These are phyloP conservation scores for Penicillium janthinellum DNA, from an alignment of 2,329 filamentous ascomycete genomes.

Conservation along the genomic window DNA sequence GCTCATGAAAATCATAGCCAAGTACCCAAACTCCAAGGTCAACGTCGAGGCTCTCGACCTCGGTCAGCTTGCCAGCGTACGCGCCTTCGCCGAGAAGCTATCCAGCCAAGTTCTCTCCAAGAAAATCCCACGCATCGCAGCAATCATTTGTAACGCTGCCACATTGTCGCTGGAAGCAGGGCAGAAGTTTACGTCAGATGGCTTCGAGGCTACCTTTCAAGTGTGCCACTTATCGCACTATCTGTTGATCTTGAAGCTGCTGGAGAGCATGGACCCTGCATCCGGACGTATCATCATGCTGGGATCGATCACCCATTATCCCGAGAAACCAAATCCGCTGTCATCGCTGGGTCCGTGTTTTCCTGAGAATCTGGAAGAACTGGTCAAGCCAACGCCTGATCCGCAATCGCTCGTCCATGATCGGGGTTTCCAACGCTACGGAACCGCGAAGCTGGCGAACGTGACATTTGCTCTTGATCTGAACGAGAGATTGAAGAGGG, in stretches of 20 bases:
- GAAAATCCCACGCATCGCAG: constrained; percentile 35
- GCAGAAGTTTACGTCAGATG: constrained; percentile 39
- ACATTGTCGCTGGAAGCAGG: constrained; percentile 41
- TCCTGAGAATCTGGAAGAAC: constrained; percentile 39
- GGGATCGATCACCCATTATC: constrained; percentile 40
- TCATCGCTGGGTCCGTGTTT: constrained; percentile 41
- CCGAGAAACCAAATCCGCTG: constrained; percentile 41
- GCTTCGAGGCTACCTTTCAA: constrained; percentile 45
- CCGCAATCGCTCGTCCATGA: constrained; percentile 36
- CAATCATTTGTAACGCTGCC: constrained; percentile 48
- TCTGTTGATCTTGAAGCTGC: constrained; percentile 41
- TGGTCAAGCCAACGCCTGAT: constrained; percentile 40
- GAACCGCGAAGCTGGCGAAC: constrained; percentile 45
- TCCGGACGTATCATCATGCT: constrained; percentile 35
- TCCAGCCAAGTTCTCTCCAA: constrained; percentile 30
- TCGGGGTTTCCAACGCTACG: constrained; percentile 49
- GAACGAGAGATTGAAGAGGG: constrained; percentile 37
- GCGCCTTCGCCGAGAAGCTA: constrained; percentile 35
- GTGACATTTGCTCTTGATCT: constrained; percentile 47
- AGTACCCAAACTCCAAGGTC: constrained; percentile 27
- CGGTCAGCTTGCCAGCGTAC: constrained; percentile 36
- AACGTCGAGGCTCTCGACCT: constrained; percentile 43
- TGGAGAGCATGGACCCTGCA: constrained; percentile 27
- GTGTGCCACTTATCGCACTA: constrained; percentile 45
- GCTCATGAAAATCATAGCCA: constrained; percentile 23